phyloP scores from a whole-genome alignment of 2,329 filamentous ascomycete genomes.

The Zasmidium citrigriseum region DNA sequence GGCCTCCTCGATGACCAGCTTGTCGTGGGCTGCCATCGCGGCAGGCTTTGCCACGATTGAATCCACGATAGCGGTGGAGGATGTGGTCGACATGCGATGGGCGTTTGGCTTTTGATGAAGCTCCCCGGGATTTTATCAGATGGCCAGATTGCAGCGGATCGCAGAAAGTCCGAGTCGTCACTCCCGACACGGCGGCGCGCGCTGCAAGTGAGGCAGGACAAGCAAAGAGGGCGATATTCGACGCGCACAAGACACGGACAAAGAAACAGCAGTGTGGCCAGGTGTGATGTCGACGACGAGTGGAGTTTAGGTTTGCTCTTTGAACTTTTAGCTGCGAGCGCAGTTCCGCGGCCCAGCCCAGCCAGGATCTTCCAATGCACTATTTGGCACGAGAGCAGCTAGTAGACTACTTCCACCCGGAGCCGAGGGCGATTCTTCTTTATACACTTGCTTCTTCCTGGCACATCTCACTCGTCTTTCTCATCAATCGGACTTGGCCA shows the following conservation, averaged over 20 bases:
- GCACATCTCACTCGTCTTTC: too few relatives aligned
- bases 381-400: neutral
- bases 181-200: neutral
- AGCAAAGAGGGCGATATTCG: neutral
- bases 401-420: neutral
- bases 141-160: neutral
- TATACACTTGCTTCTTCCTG: neutral
- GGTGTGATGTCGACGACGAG: neutral
- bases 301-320: neutral
- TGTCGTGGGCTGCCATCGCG: conserved; percentile 35
- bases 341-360: neutral
- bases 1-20: conserved; percentile 31
- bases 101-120: neutral
- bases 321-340: too few relatives aligned
- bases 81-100: conserved; percentile 20
- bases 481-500: neutral
- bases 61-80: conserved; percentile 20
- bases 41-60: conserved; percentile 17
- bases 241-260: neutral
- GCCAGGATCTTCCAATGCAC: neutral
- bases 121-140: neutral
- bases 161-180: neutral
- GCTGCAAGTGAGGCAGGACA: neutral
- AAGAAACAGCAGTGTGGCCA: neutral
- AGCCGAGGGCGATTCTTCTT: too few relatives aligned